Evolutionary conservation across 2,329 filamentous ascomycete species (phyloP).

Genomic region (Cryphonectria radicalis): DNA sequence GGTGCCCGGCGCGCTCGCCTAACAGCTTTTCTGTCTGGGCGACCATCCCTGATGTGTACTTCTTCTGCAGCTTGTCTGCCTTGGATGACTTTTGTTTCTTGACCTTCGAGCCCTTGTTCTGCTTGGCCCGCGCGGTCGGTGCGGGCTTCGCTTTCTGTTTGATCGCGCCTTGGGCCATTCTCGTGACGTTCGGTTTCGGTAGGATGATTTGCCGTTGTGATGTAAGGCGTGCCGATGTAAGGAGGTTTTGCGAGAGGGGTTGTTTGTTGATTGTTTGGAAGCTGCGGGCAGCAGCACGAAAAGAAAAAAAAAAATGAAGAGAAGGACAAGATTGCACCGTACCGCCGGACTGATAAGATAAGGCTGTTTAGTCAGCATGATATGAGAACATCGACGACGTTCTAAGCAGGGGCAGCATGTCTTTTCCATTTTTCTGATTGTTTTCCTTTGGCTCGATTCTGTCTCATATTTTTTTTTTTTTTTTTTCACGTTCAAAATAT

Average conservation of each 20-base stretch:
- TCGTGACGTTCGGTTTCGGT: background rate
- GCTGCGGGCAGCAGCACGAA: background rate
- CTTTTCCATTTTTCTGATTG: background rate
- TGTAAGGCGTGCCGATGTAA: background rate
- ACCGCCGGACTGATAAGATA: background rate
- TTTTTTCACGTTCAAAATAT: background rate
- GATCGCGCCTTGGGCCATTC: slow-evolving; percentile 60
- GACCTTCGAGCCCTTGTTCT: slow-evolving; percentile 46
- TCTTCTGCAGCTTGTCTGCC: slow-evolving; percentile 58
- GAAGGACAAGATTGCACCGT: background rate
- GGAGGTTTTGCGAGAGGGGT: background rate
- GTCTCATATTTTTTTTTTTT: too few species aligned
- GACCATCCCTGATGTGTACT: slow-evolving; percentile 58
- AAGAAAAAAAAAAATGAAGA: background rate
- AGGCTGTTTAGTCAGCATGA: background rate
- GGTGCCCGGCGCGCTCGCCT: slow-evolving; percentile 61
- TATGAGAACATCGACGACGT: background rate
- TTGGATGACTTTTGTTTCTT: slow-evolving; percentile 44
- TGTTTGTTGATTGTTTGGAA: background rate
- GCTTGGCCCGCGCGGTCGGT: slow-evolving; percentile 51
- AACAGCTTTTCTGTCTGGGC: slow-evolving; percentile 61
- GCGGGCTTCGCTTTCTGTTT: slow-evolving; percentile 52
- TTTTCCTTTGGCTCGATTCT: background rate
- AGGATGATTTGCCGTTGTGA: background rate
- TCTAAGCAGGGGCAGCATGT: background rate